Conservation (phyloP, 768 basidiomycete genomes). For the Russula compacta region DNA sequence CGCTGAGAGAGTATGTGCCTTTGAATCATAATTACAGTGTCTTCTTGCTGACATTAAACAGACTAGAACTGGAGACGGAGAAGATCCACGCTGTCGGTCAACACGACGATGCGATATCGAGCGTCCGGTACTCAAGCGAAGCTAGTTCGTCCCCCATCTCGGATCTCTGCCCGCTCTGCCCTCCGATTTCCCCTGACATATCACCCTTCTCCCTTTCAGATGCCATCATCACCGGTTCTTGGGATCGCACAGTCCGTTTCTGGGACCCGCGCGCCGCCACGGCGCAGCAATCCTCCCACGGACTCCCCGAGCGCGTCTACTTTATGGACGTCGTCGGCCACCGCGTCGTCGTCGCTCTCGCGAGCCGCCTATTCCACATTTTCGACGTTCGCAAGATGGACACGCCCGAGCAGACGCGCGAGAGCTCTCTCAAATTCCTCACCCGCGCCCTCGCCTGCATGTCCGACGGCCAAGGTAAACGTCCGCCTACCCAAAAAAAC, state of each 20-base stretch:
- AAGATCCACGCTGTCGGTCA: conserved; percentile 67
- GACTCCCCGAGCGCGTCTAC: conserved; percentile 84
- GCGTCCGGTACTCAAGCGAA: conserved; percentile 60
- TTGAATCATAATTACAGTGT: background rate
- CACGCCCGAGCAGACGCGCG: conserved; percentile 66
- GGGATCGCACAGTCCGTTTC: conserved; percentile 83
- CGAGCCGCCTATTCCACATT: conserved; percentile 69
- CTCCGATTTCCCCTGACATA: background rate
- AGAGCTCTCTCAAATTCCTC: conserved; percentile 94
- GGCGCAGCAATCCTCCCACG: conserved; percentile 49
- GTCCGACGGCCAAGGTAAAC: conserved; percentile 82
- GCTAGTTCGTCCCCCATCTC: conserved; percentile 53
- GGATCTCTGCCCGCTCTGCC: too few relatives aligned
- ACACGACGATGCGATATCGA: conserved; percentile 73
- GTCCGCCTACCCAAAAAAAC: too few relatives aligned
- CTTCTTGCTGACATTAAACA: conserved; percentile 26
- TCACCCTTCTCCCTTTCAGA: conserved; percentile 35
- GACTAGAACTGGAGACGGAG: conserved; percentile 70
- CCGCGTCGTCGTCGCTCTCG: conserved; percentile 88
- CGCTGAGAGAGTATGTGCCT: conserved; percentile 66
- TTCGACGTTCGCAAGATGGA: conserved; percentile 80
- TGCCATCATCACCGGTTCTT: conserved; percentile 74
- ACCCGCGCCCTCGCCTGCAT: conserved; percentile 87
- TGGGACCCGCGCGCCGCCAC: conserved; percentile 71
- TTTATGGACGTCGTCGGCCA: conserved; percentile 69